Base-by-base conservation (phyloP, 164 flowering plant genomes). In the Macadamia tetraphylla region DNA sequence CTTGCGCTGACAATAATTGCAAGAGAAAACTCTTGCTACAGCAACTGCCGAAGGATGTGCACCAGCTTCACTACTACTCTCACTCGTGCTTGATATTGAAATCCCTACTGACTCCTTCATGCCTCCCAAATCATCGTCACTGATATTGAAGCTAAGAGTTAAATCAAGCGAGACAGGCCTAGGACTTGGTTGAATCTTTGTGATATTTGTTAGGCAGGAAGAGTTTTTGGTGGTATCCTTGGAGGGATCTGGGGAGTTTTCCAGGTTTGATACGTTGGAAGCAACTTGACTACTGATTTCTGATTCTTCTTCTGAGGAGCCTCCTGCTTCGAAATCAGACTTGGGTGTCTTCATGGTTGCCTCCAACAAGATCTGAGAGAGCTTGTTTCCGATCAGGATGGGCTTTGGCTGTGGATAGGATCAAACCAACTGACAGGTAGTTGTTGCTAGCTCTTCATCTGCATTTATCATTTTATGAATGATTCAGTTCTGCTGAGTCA, bases 1-100 rank as follows among this genome's bases (percentile, higher is more conserved):
- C 75, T 89, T 89, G 60, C 97, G 86, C 43, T 80, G 73, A 70
- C 95, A 89, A 68, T 83, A 92, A 67, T 88, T 92, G 82, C 97
- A 92, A 3, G 98, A 84, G 82, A 92, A 92, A 29, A 88, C 81
- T 69, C 92, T 77, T 8, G 91, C 81, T 52, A 69, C 18, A n/a
- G 71, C 60, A 5, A 78, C 48, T 60, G 70, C 58, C 23, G 84
- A 69, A 62, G 69, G 59, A 8, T 67, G 73, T 11, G 76, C 29
- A 3, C 60, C 75, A 65, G 69, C 66, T 32, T 74, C 83, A 31
- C 67, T 78, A 64, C 73, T 74, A 43, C 77, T 66, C 74, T 80
- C 86, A 18, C 79, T 77, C 0, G 73, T 73, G 75, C 75, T 76
- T 6, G 76, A 72, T 48, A 78, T 31, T 62, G 78, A 69, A 29